phyloP scores from a whole-genome alignment of 2,329 filamentous ascomycete genomes.

The Cercospora beticola region DNA sequence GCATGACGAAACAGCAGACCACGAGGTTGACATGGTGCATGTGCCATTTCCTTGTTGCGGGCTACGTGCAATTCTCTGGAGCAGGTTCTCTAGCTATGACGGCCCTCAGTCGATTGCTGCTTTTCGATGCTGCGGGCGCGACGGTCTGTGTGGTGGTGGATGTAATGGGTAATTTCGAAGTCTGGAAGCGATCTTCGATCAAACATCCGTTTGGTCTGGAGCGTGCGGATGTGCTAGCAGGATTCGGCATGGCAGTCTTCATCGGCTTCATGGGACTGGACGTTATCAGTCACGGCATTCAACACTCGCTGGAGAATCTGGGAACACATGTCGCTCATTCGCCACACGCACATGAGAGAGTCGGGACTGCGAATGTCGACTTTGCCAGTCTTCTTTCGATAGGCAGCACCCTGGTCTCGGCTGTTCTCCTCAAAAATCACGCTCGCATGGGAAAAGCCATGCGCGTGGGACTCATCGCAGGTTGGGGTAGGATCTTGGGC shows the following conservation, averaged over 20 bases:
- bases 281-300: slow-evolving; percentile 87
- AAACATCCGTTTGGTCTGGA: slow-evolving; percentile 89
- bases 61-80: slow-evolving; percentile 81
- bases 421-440: slow-evolving; percentile 85
- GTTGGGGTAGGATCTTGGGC: slow-evolving; percentile 79
- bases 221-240: slow-evolving; percentile 87
- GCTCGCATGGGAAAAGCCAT: slow-evolving; percentile 88
- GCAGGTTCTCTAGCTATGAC: slow-evolving; percentile 87
- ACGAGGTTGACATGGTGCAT: slow-evolving; percentile 83
- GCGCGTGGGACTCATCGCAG: slow-evolving; percentile 78
- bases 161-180: slow-evolving; percentile 92
- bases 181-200: slow-evolving; percentile 90
- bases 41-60: slow-evolving; percentile 80
- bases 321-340: slow-evolving; percentile 70
- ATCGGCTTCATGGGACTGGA: slow-evolving; percentile 97
- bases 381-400: slow-evolving; percentile 79
- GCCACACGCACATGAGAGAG: slow-evolving; percentile 56
- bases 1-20: slow-evolving; percentile 86
- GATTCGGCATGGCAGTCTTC: slow-evolving; percentile 93
- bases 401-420: slow-evolving; percentile 77
- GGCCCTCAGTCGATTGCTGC: slow-evolving; percentile 85
- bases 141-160: slow-evolving; percentile 90
- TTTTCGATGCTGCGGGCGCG: slow-evolving; percentile 92
- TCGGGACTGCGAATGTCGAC: slow-evolving; percentile 76
- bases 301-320: slow-evolving; percentile 79